These are phyloP conservation scores for Priceomyces castillae DNA, from an alignment of 805 yeast species.

Conservation along the genomic window DNA sequence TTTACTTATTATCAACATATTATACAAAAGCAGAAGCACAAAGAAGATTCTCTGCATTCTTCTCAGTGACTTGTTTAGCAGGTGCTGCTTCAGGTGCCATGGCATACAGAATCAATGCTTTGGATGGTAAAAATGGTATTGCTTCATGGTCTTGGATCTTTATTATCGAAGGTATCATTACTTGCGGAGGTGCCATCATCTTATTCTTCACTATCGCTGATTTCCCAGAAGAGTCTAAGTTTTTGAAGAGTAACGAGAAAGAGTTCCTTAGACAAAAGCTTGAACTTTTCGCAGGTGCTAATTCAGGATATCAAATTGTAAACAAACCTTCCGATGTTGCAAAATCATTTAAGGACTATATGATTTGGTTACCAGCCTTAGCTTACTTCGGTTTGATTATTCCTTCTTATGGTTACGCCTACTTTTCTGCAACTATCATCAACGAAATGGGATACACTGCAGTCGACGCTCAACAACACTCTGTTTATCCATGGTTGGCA, in stretches of 20 bases:
- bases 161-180: conserved; percentile 45
- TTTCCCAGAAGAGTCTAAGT: conserved; percentile 68
- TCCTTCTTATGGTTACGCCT: conserved; percentile 76
- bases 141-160: conserved; percentile 52
- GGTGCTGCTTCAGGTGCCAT: conserved; percentile 79
- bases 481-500: conserved; percentile 82
- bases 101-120: conserved; percentile 60
- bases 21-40: conserved; percentile 65
- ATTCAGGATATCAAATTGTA: conserved; percentile 49
- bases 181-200: conserved; percentile 33
- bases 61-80: conserved; percentile 68
- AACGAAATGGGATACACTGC: conserved; percentile 61
- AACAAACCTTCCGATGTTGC: conserved; percentile 45
- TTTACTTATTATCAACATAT: conserved; percentile 65
- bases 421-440: conserved; percentile 68
- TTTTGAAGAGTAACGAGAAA: conserved; percentile 47
- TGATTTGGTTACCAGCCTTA: conserved; percentile 55
- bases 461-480: conserved; percentile 71
- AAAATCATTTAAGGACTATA: conserved; percentile 56
- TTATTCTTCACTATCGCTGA: conserved; percentile 57
- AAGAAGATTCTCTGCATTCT: conserved; percentile 65
- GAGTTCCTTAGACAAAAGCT: conserved; percentile 57
- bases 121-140: conserved; percentile 45
- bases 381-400: conserved; percentile 64
- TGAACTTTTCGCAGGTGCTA: conserved; percentile 40